Base-by-base conservation (phyloP, 2,329 filamentous ascomycete species). In the Neocucurbitaria cava region DNA sequence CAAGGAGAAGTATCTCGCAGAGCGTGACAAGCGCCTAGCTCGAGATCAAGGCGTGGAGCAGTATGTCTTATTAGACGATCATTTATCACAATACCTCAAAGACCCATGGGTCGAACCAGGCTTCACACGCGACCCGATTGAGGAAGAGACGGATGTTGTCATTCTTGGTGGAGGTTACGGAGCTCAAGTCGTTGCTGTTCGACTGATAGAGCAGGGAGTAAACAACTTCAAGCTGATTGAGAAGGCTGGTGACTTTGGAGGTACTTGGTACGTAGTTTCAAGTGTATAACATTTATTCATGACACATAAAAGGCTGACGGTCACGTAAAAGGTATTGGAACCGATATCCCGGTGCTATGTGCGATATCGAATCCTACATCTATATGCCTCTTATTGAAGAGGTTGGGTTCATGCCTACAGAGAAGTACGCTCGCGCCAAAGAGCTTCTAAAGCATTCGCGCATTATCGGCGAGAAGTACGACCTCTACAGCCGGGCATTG, bases 381-480 rank as follows among this genome's bases (percentile, higher is more conserved):
- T 68, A 71, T 39, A 70, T 70, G 68, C 66, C 69, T 1, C 28
- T 68, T 9, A 58, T 68, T 3, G 65, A 70, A 33, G 67, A 71
- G 42, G 45, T 66, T 3, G 62, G 54, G 1, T 87, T 85, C 62
- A 79, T 87, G 66, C 86, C 86, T 0, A 81, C 75, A 15, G 75
- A 83, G 39, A 77, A 78, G 38, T 84, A 82, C 57, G 71, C 78
- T 0, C 71, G 71, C 9, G 81, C 78, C 0, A 59, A 69, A 2
- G 82, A 84, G 59, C 54, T 86, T 17, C 77, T 79, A 0, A 67
- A 74, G 31, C 78, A 86, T 62, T 75, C 78, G 2, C 68, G 81
- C 6, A 68, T 70, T 1, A 76, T 85, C 15, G 79, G 77, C 5
- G 66, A 71, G 36, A 74, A 79, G 51, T 85, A 74, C 58, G 65